Evolutionary conservation across 345 rosid species (phyloP).

Genomic region (Eucalyptus erythrocorys): DNA sequence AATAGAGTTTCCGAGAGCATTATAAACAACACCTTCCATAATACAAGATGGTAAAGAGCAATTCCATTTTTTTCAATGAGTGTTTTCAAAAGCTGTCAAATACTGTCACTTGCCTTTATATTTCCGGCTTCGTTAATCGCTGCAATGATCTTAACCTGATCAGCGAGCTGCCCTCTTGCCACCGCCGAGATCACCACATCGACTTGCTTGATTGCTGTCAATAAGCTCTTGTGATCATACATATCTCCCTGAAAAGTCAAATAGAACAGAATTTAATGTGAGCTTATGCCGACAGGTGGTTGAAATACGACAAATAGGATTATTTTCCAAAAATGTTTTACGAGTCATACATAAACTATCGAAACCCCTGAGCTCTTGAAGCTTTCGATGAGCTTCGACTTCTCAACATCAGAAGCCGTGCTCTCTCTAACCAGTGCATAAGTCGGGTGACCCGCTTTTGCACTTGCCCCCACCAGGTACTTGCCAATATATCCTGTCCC

Average conservation of each 20-base stretch:
- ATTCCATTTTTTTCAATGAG: not conserved
- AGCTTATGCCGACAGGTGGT: not conserved
- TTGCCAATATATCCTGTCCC: not conserved
- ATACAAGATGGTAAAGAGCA: not conserved
- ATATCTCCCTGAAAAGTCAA: constrained; percentile 12
- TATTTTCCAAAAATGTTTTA: not conserved
- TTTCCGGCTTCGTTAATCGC: constrained; percentile 27
- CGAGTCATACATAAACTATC: not conserved
- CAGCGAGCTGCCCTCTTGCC: not conserved
- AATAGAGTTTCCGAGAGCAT: not conserved
- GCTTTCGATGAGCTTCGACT: constrained; percentile 10
- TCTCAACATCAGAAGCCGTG: constrained; percentile 13
- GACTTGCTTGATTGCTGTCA: constrained; percentile 16
- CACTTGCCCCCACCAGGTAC: not conserved
- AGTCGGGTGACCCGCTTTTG: not conserved
- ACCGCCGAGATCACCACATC: constrained; percentile 20
- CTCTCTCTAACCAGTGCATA: constrained; percentile 26
- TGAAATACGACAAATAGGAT: not conserved
- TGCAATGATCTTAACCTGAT: constrained; percentile 17
- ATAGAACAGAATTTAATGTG: not conserved
- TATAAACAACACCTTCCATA: not conserved
- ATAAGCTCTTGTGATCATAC: constrained; percentile 10
- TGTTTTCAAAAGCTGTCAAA: not conserved
- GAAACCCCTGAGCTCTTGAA: constrained; percentile 22
- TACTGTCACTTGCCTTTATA: constrained; percentile 2